Evolutionary conservation across 306 rosid genomes (phyloP).

Genomic region (Cucurbita maxima): DNA sequence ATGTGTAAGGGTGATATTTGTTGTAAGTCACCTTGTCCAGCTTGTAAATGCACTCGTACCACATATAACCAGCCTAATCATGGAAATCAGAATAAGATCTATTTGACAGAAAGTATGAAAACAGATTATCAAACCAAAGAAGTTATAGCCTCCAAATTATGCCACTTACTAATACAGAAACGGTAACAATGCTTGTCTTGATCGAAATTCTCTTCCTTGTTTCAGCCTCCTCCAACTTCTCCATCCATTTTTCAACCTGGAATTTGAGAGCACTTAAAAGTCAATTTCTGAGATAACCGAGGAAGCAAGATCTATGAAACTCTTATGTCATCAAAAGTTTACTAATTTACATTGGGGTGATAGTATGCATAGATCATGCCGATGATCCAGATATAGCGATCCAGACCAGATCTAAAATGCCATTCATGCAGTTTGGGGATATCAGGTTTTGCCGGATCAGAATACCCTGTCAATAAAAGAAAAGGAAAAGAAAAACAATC

Average conservation of each 20-base stretch:
- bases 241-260: conserved; percentile 98
- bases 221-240: conserved; percentile 90
- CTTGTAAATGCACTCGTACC: conserved; percentile 91
- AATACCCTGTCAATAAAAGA: conserved; percentile 43
- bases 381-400: conserved; percentile 94
- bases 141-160: conserved; percentile 5
- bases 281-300: conserved; percentile 5
- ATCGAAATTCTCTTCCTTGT: conserved; percentile 61
- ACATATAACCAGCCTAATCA: conserved; percentile 77
- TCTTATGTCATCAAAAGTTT: conserved; percentile 13
- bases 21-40: conserved; percentile 93
- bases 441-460: conserved; percentile 94
- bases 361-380: conserved; percentile 97
- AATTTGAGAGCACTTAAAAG: conserved; percentile 7
- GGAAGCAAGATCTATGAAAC: conserved; percentile 10
- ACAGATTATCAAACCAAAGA: not conserved
- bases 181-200: conserved; percentile 60
- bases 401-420: conserved; percentile 99
- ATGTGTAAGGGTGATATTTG: conserved; percentile 90
- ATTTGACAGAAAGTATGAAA: not conserved
- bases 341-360: conserved; percentile 71
- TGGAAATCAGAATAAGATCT: conserved; percentile 14
- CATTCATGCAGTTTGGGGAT: conserved; percentile 82
- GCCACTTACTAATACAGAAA: conserved; percentile 58
- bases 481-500: not conserved